These are phyloP conservation scores for Yamadazyma dendronema DNA, from an alignment of 1,139 yeast species.

Conservation along the genomic window DNA sequence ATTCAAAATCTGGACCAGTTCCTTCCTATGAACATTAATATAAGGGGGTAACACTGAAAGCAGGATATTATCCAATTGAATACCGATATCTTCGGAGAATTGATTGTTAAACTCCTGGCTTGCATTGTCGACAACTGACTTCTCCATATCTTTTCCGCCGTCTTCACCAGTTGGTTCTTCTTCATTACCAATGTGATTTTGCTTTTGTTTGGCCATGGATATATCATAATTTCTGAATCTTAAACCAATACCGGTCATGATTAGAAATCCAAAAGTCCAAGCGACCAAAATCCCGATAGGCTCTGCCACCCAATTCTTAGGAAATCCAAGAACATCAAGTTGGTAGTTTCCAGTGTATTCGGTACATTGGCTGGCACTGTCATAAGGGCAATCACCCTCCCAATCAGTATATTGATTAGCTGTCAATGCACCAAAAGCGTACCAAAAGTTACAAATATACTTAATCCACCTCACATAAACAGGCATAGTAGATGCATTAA, in stretches of 20 bases:
- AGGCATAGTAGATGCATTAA: slow-evolving; percentile 72
- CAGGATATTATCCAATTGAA: slow-evolving; percentile 18
- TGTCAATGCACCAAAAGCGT: slow-evolving; percentile 66
- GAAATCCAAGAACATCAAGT: slow-evolving; percentile 59
- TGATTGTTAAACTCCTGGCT: slow-evolving; percentile 17
- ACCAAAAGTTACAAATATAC: slow-evolving; percentile 75
- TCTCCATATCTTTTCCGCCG: slow-evolving; percentile 5
- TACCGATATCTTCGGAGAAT: slow-evolving; percentile 19
- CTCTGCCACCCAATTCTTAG: slow-evolving; percentile 60
- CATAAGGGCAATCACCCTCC: slow-evolving; percentile 55
- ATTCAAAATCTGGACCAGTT: slow-evolving; percentile 28
- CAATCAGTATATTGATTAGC: slow-evolving; percentile 66
- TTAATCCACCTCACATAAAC: slow-evolving; percentile 86
- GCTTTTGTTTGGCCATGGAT: slow-evolving; percentile 45
- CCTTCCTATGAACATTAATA: slow-evolving; percentile 7
- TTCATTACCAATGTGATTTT: slow-evolving; percentile 33
- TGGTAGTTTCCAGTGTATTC: slow-evolving; percentile 57
- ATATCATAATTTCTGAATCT: slow-evolving; percentile 52
- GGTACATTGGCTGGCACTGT: slow-evolving; percentile 22
- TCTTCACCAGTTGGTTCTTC: slow-evolving; percentile 22
- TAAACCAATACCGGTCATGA: slow-evolving; percentile 47
- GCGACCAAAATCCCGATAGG: slow-evolving; percentile 63
- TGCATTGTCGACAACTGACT: background rate
- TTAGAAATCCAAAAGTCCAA: slow-evolving; percentile 57
- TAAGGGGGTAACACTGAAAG: slow-evolving; percentile 8